A percentile compares a stretch with the other conserved stretches of the same genome.
phyloP scores from a whole-genome alignment of 495 filamentous ascomycete species.

The Margaritispora aquatica region DNA sequence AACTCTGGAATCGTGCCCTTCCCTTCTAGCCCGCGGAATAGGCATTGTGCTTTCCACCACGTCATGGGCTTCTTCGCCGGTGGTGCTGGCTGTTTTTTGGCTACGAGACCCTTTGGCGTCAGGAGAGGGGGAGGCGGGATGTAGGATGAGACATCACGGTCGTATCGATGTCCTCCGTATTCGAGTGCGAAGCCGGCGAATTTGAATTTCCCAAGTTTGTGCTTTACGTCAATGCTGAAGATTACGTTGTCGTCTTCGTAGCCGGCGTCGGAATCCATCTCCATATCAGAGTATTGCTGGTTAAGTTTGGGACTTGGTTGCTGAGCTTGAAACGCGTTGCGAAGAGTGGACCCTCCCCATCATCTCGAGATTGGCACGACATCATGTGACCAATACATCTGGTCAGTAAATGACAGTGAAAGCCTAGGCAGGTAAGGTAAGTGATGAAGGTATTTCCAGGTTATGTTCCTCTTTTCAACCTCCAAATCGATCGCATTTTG shows the following conservation, averaged over 20 bases:
- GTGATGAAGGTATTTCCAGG: too few species aligned
- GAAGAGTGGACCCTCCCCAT: too few species aligned
- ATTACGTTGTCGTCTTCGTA: not conserved
- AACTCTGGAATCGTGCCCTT: not conserved
- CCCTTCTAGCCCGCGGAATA: not conserved
- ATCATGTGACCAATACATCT: too few species aligned
- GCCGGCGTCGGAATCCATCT: not conserved
- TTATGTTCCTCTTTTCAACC: too few species aligned
- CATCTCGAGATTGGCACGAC: too few species aligned
- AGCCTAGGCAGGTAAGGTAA: not conserved
- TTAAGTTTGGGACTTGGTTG: too few species aligned
- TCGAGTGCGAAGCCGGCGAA: not conserved
- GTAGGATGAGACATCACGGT: not conserved
- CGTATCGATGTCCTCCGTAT: not conserved
- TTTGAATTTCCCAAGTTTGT: not conserved
- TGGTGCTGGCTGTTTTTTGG: not conserved
- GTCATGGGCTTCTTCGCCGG: not conserved
- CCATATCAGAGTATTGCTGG: too few species aligned
- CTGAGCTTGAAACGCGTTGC: too few species aligned
- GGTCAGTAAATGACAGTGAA: not conserved
- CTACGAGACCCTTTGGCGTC: not conserved
- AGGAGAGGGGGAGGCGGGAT: not conserved
- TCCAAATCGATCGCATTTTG: too few species aligned
- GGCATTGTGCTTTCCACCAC: conserved; percentile 12
- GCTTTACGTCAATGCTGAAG: not conserved